Percentiles rank a stretch among this genome's conserved stretches.
These are phyloP conservation scores for Isoetes taiwanensis DNA, from an alignment of 75 land plant genomes.

Conservation along the genomic window DNA sequence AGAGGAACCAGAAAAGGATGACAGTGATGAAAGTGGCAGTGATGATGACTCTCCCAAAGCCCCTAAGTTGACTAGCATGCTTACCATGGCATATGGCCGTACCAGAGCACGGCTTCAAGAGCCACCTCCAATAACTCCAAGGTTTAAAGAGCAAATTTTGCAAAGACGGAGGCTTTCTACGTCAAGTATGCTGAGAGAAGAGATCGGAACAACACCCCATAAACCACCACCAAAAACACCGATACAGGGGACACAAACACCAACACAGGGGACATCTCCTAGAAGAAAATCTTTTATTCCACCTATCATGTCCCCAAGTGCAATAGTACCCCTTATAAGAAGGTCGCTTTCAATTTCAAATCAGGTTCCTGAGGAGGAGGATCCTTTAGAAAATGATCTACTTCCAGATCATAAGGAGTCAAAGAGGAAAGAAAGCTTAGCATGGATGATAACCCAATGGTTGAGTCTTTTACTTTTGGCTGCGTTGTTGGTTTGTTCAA, in stretches of 20 bases:
- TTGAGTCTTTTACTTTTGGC: not conserved
- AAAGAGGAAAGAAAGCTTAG: not conserved
- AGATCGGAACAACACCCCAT: no score
- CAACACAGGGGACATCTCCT: no score
- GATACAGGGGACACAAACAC: no score
- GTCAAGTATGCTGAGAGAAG: no score
- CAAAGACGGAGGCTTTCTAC: no score
- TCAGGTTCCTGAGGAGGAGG: constrained; percentile 1
- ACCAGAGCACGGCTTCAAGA: constrained; percentile 20
- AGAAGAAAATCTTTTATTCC: no score
- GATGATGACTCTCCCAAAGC: not conserved
- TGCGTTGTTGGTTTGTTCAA: not conserved
- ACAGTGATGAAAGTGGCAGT: no score
- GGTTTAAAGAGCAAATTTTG: constrained; percentile 9
- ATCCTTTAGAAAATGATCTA: not conserved
- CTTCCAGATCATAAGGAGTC: not conserved
- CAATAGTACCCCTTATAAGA: no score
- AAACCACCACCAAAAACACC: no score
- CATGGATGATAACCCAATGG: constrained; percentile 5
- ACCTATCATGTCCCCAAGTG: no score
- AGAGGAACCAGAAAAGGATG: no score
- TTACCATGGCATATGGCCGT: not conserved
- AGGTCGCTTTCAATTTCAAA: no score
- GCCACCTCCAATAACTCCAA: constrained; percentile 18
- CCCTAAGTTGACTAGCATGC: not conserved